phyloP scores from a whole-genome alignment of 306 rosid genomes.

The Vicia faba region DNA sequence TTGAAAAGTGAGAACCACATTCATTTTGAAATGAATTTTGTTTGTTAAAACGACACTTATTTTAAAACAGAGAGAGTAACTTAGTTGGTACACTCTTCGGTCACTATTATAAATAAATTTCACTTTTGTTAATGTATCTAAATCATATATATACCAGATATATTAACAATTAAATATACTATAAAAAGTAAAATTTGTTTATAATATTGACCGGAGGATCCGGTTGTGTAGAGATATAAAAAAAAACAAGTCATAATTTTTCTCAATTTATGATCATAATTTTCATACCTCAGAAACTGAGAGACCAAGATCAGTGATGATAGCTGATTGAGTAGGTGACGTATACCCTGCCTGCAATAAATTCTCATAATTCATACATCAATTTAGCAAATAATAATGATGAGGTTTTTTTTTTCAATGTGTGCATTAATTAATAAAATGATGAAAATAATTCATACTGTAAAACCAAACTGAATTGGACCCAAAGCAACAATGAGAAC shows the following conservation, averaged over 20 bases:
- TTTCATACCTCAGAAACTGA: constrained; percentile 75
- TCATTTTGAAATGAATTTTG: too few relatives aligned
- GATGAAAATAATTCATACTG: constrained; percentile 50
- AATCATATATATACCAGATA: too few relatives aligned
- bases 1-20: too few relatives aligned
- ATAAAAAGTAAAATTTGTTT: too few relatives aligned
- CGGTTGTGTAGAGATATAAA: too few relatives aligned
- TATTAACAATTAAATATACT: too few relatives aligned
- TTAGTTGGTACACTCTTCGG: too few relatives aligned
- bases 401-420: not conserved
- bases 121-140: too few relatives aligned
- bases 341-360: constrained; percentile 77
- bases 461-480: constrained; percentile 95
- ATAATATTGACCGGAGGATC: too few relatives aligned
- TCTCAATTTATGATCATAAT: not conserved
- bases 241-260: not conserved
- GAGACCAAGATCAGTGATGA: constrained; percentile 73
- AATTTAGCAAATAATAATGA: not conserved
- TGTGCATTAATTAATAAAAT: not conserved
- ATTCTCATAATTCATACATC: not conserved
- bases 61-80: too few relatives aligned
- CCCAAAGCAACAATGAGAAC: constrained; percentile 96
- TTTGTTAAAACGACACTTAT: too few relatives aligned
- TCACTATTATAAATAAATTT: too few relatives aligned
- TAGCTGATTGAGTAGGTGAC: constrained; percentile 94